Conservation (phyloP, 345 rosid genomes). For the Brassica nigra region DNA sequence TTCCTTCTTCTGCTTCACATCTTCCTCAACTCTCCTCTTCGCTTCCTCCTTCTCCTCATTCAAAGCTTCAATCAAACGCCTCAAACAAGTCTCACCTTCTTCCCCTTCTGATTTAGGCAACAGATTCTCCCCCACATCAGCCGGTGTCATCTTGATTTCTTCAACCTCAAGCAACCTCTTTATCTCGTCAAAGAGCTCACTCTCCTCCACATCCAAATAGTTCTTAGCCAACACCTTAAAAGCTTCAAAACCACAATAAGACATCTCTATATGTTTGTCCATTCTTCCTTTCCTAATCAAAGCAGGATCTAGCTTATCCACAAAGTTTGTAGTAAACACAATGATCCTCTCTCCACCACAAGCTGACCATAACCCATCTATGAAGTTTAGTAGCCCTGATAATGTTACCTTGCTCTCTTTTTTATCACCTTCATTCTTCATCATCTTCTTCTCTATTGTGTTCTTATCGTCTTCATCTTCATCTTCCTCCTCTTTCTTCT, state of each 20-base stretch:
- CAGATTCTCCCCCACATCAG: constrained; percentile 54
- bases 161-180: constrained; percentile 41
- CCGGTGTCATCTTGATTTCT: constrained; percentile 47
- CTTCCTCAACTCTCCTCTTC: constrained; percentile 26
- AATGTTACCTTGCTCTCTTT: constrained; percentile 47
- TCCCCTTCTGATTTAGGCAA: constrained; percentile 44
- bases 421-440: neutral
- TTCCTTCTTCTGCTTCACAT: constrained; percentile 24
- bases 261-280: constrained; percentile 55
- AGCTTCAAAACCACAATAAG: constrained; percentile 48
- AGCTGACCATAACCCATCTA: constrained; percentile 61
- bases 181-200: constrained; percentile 33
- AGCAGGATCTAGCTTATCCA: constrained; percentile 54
- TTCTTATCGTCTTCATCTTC: constrained; percentile 9
- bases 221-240: constrained; percentile 53
- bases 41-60: constrained; percentile 41
- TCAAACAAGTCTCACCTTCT: constrained; percentile 41
- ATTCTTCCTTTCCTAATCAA: constrained; percentile 54
- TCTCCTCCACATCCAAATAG: constrained; percentile 41
- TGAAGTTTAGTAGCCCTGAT: constrained; percentile 50
- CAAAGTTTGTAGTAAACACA: constrained; percentile 51
- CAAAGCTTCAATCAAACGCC: constrained; percentile 43
- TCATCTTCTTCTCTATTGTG: constrained; percentile 16
- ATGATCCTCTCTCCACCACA: constrained; percentile 54
- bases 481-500: constrained; percentile 30